phyloP scores from a whole-genome alignment of 1,284 basidiomycete species.

The Rhodotorula glutinis region DNA sequence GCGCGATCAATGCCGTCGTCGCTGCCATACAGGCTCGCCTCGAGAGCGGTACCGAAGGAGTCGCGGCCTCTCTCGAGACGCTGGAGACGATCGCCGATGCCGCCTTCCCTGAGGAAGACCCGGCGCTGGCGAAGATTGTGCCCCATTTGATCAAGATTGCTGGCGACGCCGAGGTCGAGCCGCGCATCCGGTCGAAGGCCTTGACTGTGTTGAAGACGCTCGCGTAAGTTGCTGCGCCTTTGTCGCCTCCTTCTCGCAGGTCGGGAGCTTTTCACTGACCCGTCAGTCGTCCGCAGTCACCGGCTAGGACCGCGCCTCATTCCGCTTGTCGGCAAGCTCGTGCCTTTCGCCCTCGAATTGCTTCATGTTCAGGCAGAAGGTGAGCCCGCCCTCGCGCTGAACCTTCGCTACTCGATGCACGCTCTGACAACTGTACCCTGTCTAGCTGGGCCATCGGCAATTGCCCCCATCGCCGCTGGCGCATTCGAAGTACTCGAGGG shows the following conservation, averaged over 20 bases:
- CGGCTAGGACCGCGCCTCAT: slow-evolving; percentile 82
- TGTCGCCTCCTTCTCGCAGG: slow-evolving; percentile 46
- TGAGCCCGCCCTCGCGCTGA: slow-evolving; percentile 22
- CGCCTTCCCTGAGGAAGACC: slow-evolving; percentile 64
- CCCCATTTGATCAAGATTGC: slow-evolving; percentile 59
- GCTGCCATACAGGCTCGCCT: slow-evolving; percentile 56
- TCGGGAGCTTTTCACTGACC: background rate
- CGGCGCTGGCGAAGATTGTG: slow-evolving; percentile 59
- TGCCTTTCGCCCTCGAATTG: slow-evolving; percentile 58
- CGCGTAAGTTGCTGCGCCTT: slow-evolving; percentile 42
- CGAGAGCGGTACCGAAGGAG: slow-evolving; percentile 47
- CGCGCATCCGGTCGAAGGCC: slow-evolving; percentile 44
- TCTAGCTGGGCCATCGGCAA: slow-evolving; percentile 11
- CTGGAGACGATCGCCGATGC: slow-evolving; percentile 61
- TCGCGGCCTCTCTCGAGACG: slow-evolving; percentile 50
- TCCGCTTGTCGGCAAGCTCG: slow-evolving; percentile 71
- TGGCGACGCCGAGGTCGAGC: slow-evolving; percentile 48
- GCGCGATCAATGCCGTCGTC: slow-evolving; percentile 57
- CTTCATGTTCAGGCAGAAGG: slow-evolving; percentile 53
- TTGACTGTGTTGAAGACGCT: slow-evolving; percentile 61
- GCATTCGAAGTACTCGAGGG: slow-evolving; percentile 39
- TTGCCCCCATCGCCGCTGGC: slow-evolving; percentile 18
- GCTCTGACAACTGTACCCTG: background rate
- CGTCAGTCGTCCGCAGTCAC: slow-evolving; percentile 35
- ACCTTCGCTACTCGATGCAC: background rate